Evolutionary conservation across 768 basidiomycete species (phyloP).

Genomic region (Tylopilus subfusipes): DNA sequence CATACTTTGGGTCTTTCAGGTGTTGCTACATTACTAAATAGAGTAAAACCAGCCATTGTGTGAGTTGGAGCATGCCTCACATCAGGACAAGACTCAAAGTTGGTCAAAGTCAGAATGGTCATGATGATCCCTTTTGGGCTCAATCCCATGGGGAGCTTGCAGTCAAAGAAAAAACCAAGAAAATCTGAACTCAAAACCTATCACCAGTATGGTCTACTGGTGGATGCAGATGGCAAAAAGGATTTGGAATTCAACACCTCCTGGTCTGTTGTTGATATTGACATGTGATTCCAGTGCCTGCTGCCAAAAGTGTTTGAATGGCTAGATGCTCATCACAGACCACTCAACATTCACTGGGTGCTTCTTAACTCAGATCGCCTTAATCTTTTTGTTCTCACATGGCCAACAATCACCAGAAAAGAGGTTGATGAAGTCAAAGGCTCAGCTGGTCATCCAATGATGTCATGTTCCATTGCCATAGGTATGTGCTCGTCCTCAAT

Average conservation of each 20-base stretch:
- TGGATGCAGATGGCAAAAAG: not conserved
- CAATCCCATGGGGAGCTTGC: not conserved
- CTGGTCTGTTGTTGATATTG: not conserved
- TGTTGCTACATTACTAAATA: too few species aligned
- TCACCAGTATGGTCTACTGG: not conserved
- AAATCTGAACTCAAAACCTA: not conserved
- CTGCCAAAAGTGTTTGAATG: not conserved
- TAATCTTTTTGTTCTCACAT: not conserved
- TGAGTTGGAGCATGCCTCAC: too few species aligned
- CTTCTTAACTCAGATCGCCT: not conserved
- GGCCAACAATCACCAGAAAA: not conserved
- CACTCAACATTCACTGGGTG: not conserved
- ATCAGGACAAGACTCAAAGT: too few species aligned
- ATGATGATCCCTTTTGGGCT: not conserved
- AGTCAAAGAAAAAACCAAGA: not conserved
- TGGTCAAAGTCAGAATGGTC: too few species aligned
- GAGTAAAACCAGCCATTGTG: too few species aligned
- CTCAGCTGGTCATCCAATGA: not conserved
- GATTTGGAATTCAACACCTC: not conserved
- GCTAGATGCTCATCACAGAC: not conserved
- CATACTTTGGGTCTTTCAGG: too few species aligned
- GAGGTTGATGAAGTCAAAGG: not conserved
- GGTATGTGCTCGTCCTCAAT: too few species aligned
- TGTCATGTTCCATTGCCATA: too few species aligned
- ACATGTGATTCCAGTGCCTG: not conserved